Conservation (phyloP, 2,329 filamentous ascomycete species). For the Rhinocladiella mackenziei region DNA sequence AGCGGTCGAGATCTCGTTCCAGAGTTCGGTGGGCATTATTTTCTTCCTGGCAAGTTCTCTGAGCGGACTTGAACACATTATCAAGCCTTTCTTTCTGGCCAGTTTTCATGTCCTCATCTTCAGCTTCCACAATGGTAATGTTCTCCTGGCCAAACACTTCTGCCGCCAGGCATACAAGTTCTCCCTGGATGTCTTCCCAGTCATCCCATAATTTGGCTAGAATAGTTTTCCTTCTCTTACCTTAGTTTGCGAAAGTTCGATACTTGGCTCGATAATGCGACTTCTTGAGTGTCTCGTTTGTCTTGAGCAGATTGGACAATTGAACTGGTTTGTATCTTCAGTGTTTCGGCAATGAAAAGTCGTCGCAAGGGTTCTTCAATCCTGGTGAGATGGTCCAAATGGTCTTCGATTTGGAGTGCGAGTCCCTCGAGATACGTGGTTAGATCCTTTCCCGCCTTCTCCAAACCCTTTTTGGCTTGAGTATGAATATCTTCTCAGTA, state of each 20-base stretch:
- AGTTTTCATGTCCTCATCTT: slow-evolving; percentile 11
- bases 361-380: slow-evolving; percentile 17
- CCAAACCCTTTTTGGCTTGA: slow-evolving; percentile 6
- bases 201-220: slow-evolving; percentile 22
- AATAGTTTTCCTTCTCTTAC: slow-evolving; percentile 17
- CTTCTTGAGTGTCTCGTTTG: slow-evolving; percentile 7
- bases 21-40: slow-evolving; percentile 2
- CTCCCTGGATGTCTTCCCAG: slow-evolving; percentile 23
- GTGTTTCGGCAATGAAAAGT: slow-evolving; percentile 13
- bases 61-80: slow-evolving; percentile 4
- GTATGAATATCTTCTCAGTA: slow-evolving; percentile 16
- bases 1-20: slow-evolving; percentile 8
- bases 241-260: slow-evolving; percentile 11
- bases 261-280: slow-evolving; percentile 12
- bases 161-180: slow-evolving; percentile 20
- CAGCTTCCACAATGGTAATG: slow-evolving; percentile 8
- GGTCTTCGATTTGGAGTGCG: slow-evolving; percentile 10
- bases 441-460: slow-evolving; percentile 7
- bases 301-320: background rate
- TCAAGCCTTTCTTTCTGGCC: slow-evolving; percentile 14
- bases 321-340: slow-evolving; percentile 4
- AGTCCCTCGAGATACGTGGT: slow-evolving; percentile 10
- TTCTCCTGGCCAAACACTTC: slow-evolving; percentile 20
- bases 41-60: slow-evolving; percentile 1
- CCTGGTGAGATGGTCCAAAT: slow-evolving; percentile 6